Conservation (phyloP, 2,329 filamentous ascomycete species). For the Calonectria ilicicola region DNA sequence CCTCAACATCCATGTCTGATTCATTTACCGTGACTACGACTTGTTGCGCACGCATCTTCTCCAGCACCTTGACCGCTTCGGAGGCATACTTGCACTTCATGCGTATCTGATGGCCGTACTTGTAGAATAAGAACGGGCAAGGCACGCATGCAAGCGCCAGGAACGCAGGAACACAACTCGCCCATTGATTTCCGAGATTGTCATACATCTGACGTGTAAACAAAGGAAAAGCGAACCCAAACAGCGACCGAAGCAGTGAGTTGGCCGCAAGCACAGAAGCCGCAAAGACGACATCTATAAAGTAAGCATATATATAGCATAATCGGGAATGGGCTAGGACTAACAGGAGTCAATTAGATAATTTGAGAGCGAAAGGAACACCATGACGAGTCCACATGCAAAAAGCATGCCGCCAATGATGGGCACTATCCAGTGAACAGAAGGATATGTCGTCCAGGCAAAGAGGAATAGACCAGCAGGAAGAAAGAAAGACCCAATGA, state of each 20-base stretch:
- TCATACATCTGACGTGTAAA: conserved; percentile 60
- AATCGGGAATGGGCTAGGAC: not conserved
- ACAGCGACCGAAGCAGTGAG: conserved; percentile 73
- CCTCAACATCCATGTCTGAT: not conserved
- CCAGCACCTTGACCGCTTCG: not conserved
- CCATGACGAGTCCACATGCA: conserved; percentile 56
- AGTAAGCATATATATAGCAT: not conserved
- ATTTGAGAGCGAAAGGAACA: conserved; percentile 66
- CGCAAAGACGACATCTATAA: conserved; percentile 72
- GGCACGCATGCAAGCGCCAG: conserved; percentile 10
- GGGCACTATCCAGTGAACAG: conserved; percentile 63
- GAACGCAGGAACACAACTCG: conserved; percentile 2
- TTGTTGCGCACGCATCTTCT: not conserved
- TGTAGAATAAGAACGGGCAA: conserved; percentile 2
- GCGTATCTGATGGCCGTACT: not conserved
- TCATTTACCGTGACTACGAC: not conserved
- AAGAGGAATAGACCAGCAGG: conserved; percentile 70
- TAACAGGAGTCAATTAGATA: conserved; percentile 64
- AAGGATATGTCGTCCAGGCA: conserved; percentile 64
- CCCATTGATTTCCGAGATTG: conserved; percentile 10
- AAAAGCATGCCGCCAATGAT: conserved; percentile 50
- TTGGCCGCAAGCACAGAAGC: conserved; percentile 77
- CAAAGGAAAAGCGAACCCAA: conserved; percentile 75
- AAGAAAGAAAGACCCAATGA: conserved; percentile 66
- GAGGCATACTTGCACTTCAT: conserved; percentile 9